Conservation (phyloP, 2,329 filamentous ascomycete species). For the Fusarium protoensiforme region DNA sequence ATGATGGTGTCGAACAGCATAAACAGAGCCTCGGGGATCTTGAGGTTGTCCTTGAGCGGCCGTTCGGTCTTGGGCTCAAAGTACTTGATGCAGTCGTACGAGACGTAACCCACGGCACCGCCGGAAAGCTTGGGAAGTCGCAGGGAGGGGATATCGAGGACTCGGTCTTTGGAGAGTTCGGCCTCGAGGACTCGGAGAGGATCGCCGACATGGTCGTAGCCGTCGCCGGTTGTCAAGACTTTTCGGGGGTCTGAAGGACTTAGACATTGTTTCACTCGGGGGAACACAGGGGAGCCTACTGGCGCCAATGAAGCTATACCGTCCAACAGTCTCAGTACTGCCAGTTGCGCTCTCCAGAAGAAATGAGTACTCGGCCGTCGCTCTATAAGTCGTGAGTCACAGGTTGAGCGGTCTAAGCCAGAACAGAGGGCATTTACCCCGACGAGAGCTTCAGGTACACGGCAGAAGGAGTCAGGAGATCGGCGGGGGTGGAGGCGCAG, state of each 20-base stretch:
- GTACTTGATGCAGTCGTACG: slow-evolving; percentile 97
- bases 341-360: slow-evolving; percentile 91
- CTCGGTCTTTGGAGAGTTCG: slow-evolving; percentile 81
- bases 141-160: slow-evolving; percentile 85
- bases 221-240: slow-evolving; percentile 86
- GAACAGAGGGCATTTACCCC: slow-evolving; percentile 33
- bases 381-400: slow-evolving; percentile 38
- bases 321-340: slow-evolving; percentile 86
- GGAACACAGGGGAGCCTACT: slow-evolving; percentile 28
- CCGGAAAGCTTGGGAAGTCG: slow-evolving; percentile 87
- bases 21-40: slow-evolving; percentile 93
- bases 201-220: slow-evolving; percentile 85
- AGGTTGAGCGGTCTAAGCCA: background rate
- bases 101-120: slow-evolving; percentile 95
- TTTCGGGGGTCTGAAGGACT: slow-evolving; percentile 70
- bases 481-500: slow-evolving; percentile 86
- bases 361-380: slow-evolving; percentile 81
- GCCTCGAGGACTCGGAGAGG: slow-evolving; percentile 85
- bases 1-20: slow-evolving; percentile 97
- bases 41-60: slow-evolving; percentile 86
- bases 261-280: background rate
- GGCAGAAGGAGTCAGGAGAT: slow-evolving; percentile 92
- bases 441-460: slow-evolving; percentile 86
- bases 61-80: slow-evolving; percentile 97
- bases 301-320: slow-evolving; percentile 95